Evolutionary conservation across 2,329 filamentous ascomycete genomes (phyloP), one percentile per base, ranked within the genome.

Genomic region (Xylariomycetidae sp.): DNA sequence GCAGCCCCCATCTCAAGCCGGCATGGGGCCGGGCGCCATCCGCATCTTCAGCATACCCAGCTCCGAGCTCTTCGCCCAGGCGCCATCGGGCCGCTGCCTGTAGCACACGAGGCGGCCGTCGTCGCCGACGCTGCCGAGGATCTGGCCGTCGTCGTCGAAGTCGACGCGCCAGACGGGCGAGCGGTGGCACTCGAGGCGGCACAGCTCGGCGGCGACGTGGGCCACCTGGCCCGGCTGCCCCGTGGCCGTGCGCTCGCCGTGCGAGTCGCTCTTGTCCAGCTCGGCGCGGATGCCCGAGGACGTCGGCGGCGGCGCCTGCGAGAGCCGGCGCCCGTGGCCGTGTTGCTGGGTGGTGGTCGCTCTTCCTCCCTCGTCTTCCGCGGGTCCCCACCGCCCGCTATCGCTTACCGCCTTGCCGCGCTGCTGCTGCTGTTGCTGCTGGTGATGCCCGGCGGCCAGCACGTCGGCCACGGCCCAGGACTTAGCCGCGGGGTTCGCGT

Each of bases 121-220:
- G 43, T 90, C 85, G 3, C 84, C 84, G 2, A 83, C 84, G 25
- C 79, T 83, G 2, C 84, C 78, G 6, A 90, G 63, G 10, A 89
- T 71, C 56, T 86, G 82, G 4, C 82, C 82, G 63, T 77, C 68
- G 34, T 73, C 70, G 47, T 79, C 76, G 47, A 88, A 90, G 1
- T 74, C 74, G 3, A 89, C 77, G 15, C 82, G 68, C 84, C 84
- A 90, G 2, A 87, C 81, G 2, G 82, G 82, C 13, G 76, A 79
- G 31, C 76, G 72, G 52, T 85, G 77, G 32, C 71, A 74, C 31
- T 79, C 76, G 7, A 89, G 69, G 49, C 72, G 75, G 7, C 80
- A 81, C 1, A 84, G 69, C 46, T 85, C 74, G 42, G 69, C 72
- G 14, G 68, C 67, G 1, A 67, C 64, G 53, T 89, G 83, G 38